These are phyloP conservation scores for Vitis amurensis DNA, from an alignment of 164 flowering plant species.

Conservation along the genomic window DNA sequence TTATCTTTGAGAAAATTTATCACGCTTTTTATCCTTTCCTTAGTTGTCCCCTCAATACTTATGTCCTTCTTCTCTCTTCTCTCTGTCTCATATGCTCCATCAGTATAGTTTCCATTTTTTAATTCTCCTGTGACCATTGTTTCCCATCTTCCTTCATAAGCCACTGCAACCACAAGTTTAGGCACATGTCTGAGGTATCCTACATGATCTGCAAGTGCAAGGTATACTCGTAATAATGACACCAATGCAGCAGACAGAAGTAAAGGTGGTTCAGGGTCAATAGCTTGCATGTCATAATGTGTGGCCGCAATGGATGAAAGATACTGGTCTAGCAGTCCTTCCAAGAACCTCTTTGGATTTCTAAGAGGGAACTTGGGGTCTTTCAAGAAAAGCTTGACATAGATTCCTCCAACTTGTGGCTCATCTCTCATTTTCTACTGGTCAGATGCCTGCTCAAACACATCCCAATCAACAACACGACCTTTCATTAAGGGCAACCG, in stretches of 20 bases:
- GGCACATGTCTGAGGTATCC: slow-evolving; percentile 98
- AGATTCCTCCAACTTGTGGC: slow-evolving; percentile 99
- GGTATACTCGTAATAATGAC: slow-evolving; percentile 89
- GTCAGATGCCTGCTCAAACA: slow-evolving; percentile 89
- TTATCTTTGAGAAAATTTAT: too few species aligned
- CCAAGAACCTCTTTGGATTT: slow-evolving; percentile 96
- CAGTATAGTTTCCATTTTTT: too few species aligned
- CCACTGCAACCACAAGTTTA: slow-evolving; percentile 92
- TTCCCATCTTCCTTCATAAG: too few species aligned
- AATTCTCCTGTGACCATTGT: too few species aligned
- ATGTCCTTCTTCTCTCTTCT: too few species aligned
- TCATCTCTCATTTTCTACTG: slow-evolving; percentile 99
- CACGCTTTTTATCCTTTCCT: too few species aligned
- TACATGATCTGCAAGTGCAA: slow-evolving; percentile 95
- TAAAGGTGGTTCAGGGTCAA: slow-evolving; percentile 88
- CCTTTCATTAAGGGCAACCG: slow-evolving; percentile 57
- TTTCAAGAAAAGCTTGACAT: slow-evolving; percentile 91
- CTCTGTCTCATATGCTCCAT: too few species aligned
- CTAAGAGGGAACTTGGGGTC: slow-evolving; percentile 98
- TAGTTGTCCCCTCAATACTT: too few species aligned
- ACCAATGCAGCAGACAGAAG: slow-evolving; percentile 95
- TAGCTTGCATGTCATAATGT: slow-evolving; percentile 75
- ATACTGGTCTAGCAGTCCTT: slow-evolving; percentile 95
- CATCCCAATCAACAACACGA: slow-evolving; percentile 94
- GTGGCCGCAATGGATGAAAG: slow-evolving; percentile 87